Percentiles rank a stretch among this genome's conserved stretches.
Evolutionary conservation across 1,284 basidiomycete genomes (phyloP).

Genomic region (Wallemia ichthyophaga): DNA sequence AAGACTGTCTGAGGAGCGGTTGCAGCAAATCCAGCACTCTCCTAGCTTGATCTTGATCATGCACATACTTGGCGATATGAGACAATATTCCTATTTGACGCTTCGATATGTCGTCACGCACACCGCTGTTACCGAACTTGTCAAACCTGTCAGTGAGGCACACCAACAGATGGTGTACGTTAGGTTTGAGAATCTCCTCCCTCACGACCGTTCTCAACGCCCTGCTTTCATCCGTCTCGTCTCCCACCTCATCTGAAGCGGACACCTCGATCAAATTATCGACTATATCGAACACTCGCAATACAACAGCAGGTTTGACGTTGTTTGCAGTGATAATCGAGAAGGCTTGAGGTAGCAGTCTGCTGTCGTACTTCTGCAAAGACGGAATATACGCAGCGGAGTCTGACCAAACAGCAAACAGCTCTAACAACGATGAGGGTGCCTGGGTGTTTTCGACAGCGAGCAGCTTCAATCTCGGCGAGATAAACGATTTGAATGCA

Average conservation of each 20-base stretch:
- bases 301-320: conserved; percentile 61
- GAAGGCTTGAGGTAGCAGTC: conserved; percentile 44
- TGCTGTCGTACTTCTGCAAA: conserved; percentile 37
- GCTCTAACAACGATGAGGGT: conserved; percentile 60
- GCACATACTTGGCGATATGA: conserved; percentile 41
- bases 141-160: conserved; percentile 44
- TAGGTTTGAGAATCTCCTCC: conserved; percentile 34
- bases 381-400: conserved; percentile 27
- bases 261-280: conserved; percentile 37
- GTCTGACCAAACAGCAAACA: conserved; percentile 51
- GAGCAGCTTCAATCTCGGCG: conserved; percentile 44
- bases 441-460: conserved; percentile 71
- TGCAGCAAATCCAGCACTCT: conserved; percentile 42
- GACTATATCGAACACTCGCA: conserved; percentile 56
- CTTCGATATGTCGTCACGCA: conserved; percentile 43
- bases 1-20: conserved; percentile 49
- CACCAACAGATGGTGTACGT: conserved; percentile 41
- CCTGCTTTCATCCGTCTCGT: conserved; percentile 5
- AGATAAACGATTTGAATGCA: conserved; percentile 42
- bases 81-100: conserved; percentile 59
- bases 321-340: conserved; percentile 48
- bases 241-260: conserved; percentile 18
- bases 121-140: conserved; percentile 21
- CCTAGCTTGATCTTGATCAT: conserved; percentile 37
- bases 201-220: conserved; percentile 15